Evolutionary conservation across 2,329 filamentous ascomycete species (phyloP), one percentile per base, ranked within the genome.

Genomic region (Sclerotinia spermophila): DNA sequence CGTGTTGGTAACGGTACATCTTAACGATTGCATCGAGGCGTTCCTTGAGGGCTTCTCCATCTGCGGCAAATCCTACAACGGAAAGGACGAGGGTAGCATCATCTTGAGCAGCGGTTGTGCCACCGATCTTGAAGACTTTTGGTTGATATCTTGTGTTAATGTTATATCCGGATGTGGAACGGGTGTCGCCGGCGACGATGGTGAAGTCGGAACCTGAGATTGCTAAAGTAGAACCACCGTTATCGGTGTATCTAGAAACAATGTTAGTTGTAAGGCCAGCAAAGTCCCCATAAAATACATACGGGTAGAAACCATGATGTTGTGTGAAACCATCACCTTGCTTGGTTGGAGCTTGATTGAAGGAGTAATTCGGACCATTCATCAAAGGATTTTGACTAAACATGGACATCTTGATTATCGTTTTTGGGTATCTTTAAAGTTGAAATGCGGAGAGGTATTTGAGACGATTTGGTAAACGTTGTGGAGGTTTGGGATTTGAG

Each of bases 1-100:
- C 93, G 82, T 98, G 95, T 81, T 96, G 94, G 85, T 97, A 97
- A 79, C 92, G 92, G 88, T 98, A 98, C 91, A 98, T 97, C 86
- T 97, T 98, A 86, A 96, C 96, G 79, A 97, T 89, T 74, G 93
- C 90, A 81, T 98, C 95, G 74, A 98, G 88, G 74, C 93, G 92
- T 83, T 98, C 95, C 82, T 96, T 95, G 77, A 99, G 86, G 48
- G 96, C 95, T 78, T 94, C 90, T 72, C 96, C 96, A 81, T 99
- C 96, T 74, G 96, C 96, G 21, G 94, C 93, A 80, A 97, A 99
- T 61, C 96, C 96, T 58, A 97, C 95, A 0, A 99, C 95, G 2
- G 94, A 96, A 64, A 99, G 87, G 24, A 98, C 88, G 78, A 99
- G 92, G 69, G 89, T 92, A 67, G 93, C 92, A 77, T 94, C 93